These are phyloP conservation scores for Cardamine occulta DNA, from an alignment of 345 rosid genomes.

Conservation along the genomic window DNA sequence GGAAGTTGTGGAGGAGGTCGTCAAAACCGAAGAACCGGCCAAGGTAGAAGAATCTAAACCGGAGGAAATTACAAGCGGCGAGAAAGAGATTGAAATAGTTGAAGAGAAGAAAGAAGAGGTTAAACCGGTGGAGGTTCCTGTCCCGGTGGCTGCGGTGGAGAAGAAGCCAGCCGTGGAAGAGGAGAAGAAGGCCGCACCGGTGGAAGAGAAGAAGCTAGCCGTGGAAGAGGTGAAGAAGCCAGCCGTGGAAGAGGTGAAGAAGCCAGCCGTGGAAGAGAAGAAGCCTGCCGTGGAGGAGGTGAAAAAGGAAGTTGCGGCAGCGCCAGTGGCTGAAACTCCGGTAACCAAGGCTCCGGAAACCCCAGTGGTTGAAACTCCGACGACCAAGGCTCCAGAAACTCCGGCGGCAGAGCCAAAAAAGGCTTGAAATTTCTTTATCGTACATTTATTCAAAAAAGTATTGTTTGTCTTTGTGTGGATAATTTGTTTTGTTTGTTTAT, in stretches of 20 bases:
- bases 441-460: conserved; percentile 10
- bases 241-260: conserved; percentile 34
- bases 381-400: conserved; percentile 25
- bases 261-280: conserved; percentile 43
- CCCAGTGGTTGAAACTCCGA: conserved; percentile 6
- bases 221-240: conserved; percentile 22
- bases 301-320: conserved; percentile 41
- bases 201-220: conserved; percentile 27
- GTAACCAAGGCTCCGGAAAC: conserved; percentile 11
- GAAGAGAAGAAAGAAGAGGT: conserved; percentile 54
- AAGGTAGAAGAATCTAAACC: conserved; percentile 40
- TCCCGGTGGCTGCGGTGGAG: conserved; percentile 9
- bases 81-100: conserved; percentile 50
- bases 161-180: conserved; percentile 31
- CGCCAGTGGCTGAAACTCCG: conserved; percentile 24
- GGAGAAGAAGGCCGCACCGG: conserved; percentile 1
- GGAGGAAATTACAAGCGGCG: conserved; percentile 28
- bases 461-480: conserved; percentile 41
- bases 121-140: conserved; percentile 12
- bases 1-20: conserved; percentile 38
- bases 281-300: conserved; percentile 44
- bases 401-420: conserved; percentile 48
- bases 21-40: conserved; percentile 36
- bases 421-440: conserved; percentile 43
- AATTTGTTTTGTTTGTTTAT: conserved; percentile 30